phyloP scores from a whole-genome alignment of 345 rosid species.

The Eucalyptus regnans region DNA sequence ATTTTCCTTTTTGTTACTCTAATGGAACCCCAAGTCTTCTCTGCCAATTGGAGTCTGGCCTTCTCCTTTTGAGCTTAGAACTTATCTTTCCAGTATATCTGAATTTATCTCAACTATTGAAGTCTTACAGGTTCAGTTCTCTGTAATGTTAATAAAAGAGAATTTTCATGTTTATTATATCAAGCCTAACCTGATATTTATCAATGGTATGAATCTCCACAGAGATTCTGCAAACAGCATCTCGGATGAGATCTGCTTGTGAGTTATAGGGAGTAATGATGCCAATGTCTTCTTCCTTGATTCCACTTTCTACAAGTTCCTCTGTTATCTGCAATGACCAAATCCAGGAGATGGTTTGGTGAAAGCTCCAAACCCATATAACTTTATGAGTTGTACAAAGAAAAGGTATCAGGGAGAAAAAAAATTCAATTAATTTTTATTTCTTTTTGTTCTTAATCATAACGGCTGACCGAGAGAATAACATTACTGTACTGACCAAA shows the following conservation, averaged over 20 bases:
- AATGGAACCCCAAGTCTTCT: not conserved
- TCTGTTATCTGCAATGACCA: conserved; percentile 33
- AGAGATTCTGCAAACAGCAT: conserved; percentile 15
- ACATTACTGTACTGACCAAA: not conserved
- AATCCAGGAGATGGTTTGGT: not conserved
- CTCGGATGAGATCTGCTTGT: conserved; percentile 64
- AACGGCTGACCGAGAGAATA: not conserved
- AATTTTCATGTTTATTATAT: not conserved
- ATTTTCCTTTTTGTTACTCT: not conserved
- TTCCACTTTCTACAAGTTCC: conserved; percentile 48
- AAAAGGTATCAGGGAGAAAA: not conserved
- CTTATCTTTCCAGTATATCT: not conserved
- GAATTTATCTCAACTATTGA: not conserved
- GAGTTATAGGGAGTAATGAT: conserved; percentile 94
- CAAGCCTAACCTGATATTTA: conserved; percentile 73
- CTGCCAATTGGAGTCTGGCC: not conserved
- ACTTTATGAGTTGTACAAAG: not conserved
- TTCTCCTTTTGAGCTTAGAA: not conserved
- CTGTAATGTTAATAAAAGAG: not conserved
- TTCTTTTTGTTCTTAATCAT: not conserved
- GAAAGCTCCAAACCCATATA: not conserved
- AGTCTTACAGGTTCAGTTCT: not conserved
- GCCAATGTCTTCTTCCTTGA: conserved; percentile 67
- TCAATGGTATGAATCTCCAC: conserved; percentile 96
- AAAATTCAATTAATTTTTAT: not conserved